Base-by-base conservation (phyloP, 1,284 basidiomycete genomes). In the Hypsizygus ulmarius region DNA sequence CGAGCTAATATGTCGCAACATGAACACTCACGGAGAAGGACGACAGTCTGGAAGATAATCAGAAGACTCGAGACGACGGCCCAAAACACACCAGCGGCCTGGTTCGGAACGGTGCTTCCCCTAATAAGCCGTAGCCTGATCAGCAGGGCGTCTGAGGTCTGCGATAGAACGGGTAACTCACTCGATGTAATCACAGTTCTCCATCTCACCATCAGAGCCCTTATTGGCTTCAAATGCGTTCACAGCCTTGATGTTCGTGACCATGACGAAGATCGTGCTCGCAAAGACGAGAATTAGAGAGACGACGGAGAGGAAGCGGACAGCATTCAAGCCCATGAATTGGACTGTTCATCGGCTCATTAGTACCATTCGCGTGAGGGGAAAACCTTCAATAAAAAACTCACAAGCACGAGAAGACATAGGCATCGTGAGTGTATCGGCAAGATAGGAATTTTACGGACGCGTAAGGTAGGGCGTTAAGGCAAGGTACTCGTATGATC, bases 71-170 rank as follows among this genome's bases (percentile, higher is more conserved):
- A 87, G 45, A 93, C 72, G 41, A 93, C 82, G 1, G 89, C 85
- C 87, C 90, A 94, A 67, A 93, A 93, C 1, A 80, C 81, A 12
- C 92, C 91, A 2, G 87, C 91, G 39, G 89, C 73, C 66, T 95
- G 90, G 61, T 91, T 88, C 0, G 91, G 90, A 3, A 94, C 87
- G 1, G 89, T 87, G 63, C 82, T 87, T 50, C 75, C 72, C 49
- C 86, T 89, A 4, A 54, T 8, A 34, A 46, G 41, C 32, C 50
- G 4, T 21, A 3, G 18, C 9, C 3, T 9, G 47, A 50, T 47
- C 8, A 47, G 43, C 9, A 54, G 19, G 10, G 35, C 8, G 29
- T 30, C 14, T 11, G 7, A 10, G 34, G 9, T 39, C 28, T 12
- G 5, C 48, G 18, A 43, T 16, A 25, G 36, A 45, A 16, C 21